These are phyloP conservation scores for Manihot esculenta DNA, from an alignment of 441 rosid species.

Conservation along the genomic window DNA sequence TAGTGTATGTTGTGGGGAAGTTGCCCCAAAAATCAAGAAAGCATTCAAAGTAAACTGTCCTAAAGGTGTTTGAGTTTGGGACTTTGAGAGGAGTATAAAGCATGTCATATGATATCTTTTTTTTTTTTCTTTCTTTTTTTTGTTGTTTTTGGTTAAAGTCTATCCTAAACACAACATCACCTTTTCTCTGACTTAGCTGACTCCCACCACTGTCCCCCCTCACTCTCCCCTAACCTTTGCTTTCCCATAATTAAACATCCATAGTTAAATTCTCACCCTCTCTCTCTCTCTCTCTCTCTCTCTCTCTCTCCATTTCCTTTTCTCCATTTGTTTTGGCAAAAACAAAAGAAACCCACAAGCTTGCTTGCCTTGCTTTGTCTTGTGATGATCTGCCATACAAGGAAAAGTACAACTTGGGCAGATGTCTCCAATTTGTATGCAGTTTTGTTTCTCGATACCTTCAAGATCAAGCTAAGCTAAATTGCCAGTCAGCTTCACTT, in stretches of 20 bases:
- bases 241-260: slow-evolving; percentile 50
- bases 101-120: background rate
- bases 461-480: background rate
- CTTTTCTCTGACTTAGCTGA: slow-evolving; percentile 47
- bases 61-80: no score
- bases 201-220: slow-evolving; percentile 53
- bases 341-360: slow-evolving; percentile 19
- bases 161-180: slow-evolving; percentile 18
- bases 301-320: slow-evolving; percentile 21
- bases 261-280: slow-evolving; percentile 18
- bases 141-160: slow-evolving; percentile 10
- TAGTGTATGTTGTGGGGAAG: background rate
- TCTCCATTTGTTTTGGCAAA: slow-evolving; percentile 17
- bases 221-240: slow-evolving; percentile 42
- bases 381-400: slow-evolving; percentile 1
- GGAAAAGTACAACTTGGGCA: background rate
- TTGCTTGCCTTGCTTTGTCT: slow-evolving; percentile 16
- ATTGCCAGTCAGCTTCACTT: slow-evolving; percentile 14
- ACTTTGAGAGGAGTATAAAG: background rate
- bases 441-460: slow-evolving; percentile 17
- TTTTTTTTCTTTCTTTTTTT: background rate
- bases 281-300: slow-evolving; percentile 22
- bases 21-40: no score
- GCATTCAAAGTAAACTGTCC: no score
- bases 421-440: slow-evolving; percentile 33